Conservation (phyloP, 2,329 filamentous ascomycete genomes). For the Xylariaceae sp. region DNA sequence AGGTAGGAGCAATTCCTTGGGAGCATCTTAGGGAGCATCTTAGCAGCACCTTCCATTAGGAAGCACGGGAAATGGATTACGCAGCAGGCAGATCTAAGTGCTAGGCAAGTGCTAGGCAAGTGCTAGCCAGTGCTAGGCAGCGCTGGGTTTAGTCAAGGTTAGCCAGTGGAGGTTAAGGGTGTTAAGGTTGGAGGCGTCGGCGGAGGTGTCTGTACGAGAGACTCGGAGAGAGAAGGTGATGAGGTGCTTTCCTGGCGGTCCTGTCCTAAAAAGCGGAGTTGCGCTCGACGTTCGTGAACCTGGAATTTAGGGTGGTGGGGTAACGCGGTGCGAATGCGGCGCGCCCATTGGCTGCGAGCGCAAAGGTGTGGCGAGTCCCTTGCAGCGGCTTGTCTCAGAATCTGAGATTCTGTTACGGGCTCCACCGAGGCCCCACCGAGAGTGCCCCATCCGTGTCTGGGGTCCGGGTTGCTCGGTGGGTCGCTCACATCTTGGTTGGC, state of each 20-base stretch:
- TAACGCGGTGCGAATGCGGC: background rate
- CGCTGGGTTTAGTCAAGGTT: no score
- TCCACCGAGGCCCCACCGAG: no score
- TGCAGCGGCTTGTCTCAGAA: slow-evolving; percentile 10
- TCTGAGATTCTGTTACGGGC: slow-evolving; percentile 26
- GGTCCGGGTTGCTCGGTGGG: slow-evolving; percentile 10
- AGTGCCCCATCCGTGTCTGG: slow-evolving; percentile 20
- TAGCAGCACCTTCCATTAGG: slow-evolving; percentile 1
- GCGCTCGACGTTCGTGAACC: slow-evolving; percentile 43
- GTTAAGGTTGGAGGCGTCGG: no score
- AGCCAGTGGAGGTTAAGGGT: no score
- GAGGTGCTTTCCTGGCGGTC: background rate
- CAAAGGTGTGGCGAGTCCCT: slow-evolving; percentile 17
- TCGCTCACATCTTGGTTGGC: slow-evolving; percentile 9
- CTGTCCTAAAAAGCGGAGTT: slow-evolving; percentile 28
- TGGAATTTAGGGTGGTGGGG: slow-evolving; percentile 35
- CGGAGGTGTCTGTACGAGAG: no score
- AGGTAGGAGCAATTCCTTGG: no score
- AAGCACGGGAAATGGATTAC: slow-evolving; percentile 10
- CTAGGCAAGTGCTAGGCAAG: no score
- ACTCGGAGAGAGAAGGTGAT: no score
- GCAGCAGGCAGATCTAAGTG: background rate
- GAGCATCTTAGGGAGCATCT: no score
- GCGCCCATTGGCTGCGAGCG: slow-evolving; percentile 8
- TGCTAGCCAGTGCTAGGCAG: no score